Evolutionary conservation across 495 filamentous ascomycete species (phyloP), one percentile per base, ranked within the genome.

Genomic region (Aspergillus carlsbadensis): DNA sequence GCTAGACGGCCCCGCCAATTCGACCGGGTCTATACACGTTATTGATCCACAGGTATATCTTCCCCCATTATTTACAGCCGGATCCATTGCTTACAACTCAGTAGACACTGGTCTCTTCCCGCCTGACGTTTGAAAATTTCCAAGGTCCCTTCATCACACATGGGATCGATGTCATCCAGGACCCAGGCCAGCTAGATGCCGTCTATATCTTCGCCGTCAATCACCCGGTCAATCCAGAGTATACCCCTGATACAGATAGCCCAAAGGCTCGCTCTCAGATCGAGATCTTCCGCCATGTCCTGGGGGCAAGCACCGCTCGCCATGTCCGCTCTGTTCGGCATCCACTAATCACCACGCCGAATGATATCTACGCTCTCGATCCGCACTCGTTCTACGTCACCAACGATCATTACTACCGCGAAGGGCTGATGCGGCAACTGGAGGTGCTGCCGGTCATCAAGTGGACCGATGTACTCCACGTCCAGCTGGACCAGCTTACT

Each of bases 171-270:
- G 72, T 87, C 5, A 74, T 83, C 36, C 65, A 61, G 0, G 77
- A 83, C 26, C 74, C 71, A 0, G 62, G 71, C 10, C 62, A 70
- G 18, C 52, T 67, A 1, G 54, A 65, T 22, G 76, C 81, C 0
- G 79, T 86, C 8, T 87, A 84, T 64, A 81, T 87, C 58, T 82
- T 80, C 52, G 84, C 78, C 7, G 64, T 86, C 42, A 87, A 87
- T 55, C 84, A 87, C 42, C 50, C 78, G 17, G 69, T 78, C 0
- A 81, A 83, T 52, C 72, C 72, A 0, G 67, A 65, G 3, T 75
- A 70, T 65, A 52, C 2, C n/a, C 36, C 22, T 17, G 41, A 21
- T 1, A 49, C 65, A 15, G 46, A 60, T 0, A 55, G 65, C 4
- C 66, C 63, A 20, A 70, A 74, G 40, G 70, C 74, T 5, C 70